Evolutionary conservation across 1,284 basidiomycete genomes (phyloP).

Genomic region (Ceratobasidium sp.): DNA sequence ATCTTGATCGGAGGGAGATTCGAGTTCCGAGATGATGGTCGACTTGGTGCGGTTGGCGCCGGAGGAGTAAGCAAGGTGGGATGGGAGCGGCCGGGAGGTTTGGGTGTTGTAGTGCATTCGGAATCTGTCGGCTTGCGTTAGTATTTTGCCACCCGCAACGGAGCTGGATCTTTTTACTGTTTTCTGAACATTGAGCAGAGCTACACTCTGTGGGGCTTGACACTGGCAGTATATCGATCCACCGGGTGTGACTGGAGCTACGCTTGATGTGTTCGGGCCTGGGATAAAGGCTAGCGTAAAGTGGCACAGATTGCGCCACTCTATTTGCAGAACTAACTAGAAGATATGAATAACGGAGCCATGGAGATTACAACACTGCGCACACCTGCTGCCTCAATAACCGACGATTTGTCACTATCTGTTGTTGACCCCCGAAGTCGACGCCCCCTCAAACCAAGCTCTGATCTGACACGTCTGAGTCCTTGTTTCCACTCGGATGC

Average conservation of each 20-base stretch:
- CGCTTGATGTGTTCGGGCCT: neutral
- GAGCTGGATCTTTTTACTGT: neutral
- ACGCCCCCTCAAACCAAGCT: neutral
- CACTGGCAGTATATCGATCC: neutral
- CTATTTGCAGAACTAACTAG: neutral
- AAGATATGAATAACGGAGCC: no score
- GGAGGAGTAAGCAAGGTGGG: neutral
- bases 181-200: neutral
- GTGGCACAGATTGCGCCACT: neutral
- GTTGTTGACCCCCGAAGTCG: neutral
- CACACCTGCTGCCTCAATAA: neutral
- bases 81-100: neutral
- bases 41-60: neutral
- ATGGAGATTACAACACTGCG: neutral
- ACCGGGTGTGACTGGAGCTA: neutral
- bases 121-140: neutral
- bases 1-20: neutral
- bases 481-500: neutral
- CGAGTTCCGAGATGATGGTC: neutral
- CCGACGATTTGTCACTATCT: neutral
- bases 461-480: neutral
- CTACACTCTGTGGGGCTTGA: neutral
- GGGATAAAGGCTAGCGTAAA: neutral
- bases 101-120: neutral
- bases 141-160: no score